These are phyloP conservation scores for Cyclanthera cordifolia DNA, from an alignment of 306 rosid genomes.

Conservation along the genomic window DNA sequence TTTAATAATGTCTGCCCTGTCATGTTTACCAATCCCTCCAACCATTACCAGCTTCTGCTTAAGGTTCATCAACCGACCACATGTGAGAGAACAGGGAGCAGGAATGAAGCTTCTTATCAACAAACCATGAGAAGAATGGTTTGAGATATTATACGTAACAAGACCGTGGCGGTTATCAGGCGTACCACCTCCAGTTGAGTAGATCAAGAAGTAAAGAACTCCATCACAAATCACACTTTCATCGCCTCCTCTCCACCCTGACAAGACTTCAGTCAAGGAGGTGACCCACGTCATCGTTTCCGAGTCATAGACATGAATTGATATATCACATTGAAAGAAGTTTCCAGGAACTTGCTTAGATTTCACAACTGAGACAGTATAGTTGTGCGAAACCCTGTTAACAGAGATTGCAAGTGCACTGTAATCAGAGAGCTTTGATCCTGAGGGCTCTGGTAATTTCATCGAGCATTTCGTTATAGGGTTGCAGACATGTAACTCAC, in stretches of 20 bases:
- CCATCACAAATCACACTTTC: conserved; percentile 85
- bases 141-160: conserved; percentile 41
- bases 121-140: conserved; percentile 31
- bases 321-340: conserved; percentile 64
- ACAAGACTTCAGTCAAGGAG: conserved; percentile 53
- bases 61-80: conserved; percentile 87
- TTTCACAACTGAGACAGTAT: conserved; percentile 55
- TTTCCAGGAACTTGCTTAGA: conserved; percentile 77
- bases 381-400: conserved; percentile 36
- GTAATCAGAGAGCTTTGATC: conserved; percentile 54
- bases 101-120: conserved; percentile 52
- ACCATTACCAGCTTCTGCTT: conserved; percentile 93
- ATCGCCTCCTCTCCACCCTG: conserved; percentile 93
- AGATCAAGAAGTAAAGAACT: conserved; percentile 61
- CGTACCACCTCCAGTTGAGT: conserved; percentile 54
- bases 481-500: conserved; percentile 58
- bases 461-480: conserved; percentile 44
- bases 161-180: conserved; percentile 63
- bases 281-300: conserved; percentile 46
- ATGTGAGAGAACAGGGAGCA: conserved; percentile 77
- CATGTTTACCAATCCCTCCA: conserved; percentile 79
- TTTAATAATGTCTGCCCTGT: conserved; percentile 75
- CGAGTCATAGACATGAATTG: conserved; percentile 59
- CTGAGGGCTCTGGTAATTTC: conserved; percentile 63
- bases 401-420: conserved; percentile 67